phyloP scores from a whole-genome alignment of 257 asterid species.

The Dorcoceras hygrometricum region DNA sequence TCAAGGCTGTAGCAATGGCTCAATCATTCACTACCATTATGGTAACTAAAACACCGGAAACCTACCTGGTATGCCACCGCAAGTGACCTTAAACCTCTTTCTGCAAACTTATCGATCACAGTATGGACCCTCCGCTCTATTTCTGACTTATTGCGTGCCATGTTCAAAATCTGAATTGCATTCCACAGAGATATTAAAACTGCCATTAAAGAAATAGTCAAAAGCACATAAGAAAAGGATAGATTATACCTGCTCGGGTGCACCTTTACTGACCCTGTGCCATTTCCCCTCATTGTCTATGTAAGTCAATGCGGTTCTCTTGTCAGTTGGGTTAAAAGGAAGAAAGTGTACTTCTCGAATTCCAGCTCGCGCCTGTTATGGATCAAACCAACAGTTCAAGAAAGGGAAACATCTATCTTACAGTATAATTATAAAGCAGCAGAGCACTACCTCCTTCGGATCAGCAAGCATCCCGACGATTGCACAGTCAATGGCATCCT shows the following conservation, averaged over 20 bases:
- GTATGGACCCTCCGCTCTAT: constrained; percentile 81
- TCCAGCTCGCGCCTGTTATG: constrained; percentile 88
- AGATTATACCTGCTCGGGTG: constrained; percentile 86
- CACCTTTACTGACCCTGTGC: constrained; percentile 99
- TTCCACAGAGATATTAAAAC: constrained; percentile 20
- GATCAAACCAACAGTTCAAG: constrained; percentile 17
- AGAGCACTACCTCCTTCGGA: constrained; percentile 78
- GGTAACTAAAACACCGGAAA: background rate
- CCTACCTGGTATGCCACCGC: constrained; percentile 90
- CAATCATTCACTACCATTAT: constrained; percentile 7
- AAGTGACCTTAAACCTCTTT: constrained; percentile 85
- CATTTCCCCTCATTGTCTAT: constrained; percentile 74
- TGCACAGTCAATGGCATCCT: constrained; percentile 94
- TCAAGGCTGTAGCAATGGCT: constrained; percentile 19
- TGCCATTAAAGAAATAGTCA: background rate
- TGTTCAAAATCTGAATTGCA: constrained; percentile 63
- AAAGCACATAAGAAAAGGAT: background rate
- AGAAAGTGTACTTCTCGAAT: constrained; percentile 91
- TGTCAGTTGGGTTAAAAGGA: constrained; percentile 95
- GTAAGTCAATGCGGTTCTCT: constrained; percentile 91
- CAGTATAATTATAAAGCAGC: background rate
- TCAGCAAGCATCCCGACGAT: constrained; percentile 96
- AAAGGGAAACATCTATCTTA: background rate
- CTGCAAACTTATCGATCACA: constrained; percentile 86
- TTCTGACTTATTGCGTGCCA: constrained; percentile 71